These are phyloP conservation scores for Ogataea wickerhamii DNA, from an alignment of 805 yeast species.

Conservation along the genomic window DNA sequence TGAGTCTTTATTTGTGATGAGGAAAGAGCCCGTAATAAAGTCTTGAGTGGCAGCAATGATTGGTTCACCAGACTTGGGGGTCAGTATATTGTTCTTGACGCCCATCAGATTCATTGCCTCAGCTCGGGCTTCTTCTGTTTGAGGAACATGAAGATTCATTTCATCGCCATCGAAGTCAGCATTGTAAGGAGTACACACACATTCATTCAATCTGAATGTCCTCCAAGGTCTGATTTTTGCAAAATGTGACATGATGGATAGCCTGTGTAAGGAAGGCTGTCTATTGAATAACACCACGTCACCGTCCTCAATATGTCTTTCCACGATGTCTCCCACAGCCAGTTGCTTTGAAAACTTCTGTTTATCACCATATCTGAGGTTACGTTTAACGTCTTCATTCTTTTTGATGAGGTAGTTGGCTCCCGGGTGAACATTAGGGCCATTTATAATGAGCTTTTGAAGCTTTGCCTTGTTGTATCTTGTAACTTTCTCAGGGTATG, in stretches of 20 bases:
- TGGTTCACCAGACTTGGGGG: constrained; percentile 98
- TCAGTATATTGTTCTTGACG: constrained; percentile 87
- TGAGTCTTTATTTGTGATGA: constrained; percentile 89
- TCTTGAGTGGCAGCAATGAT: constrained; percentile 99
- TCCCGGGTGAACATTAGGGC: constrained; percentile 91
- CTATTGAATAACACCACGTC: constrained; percentile 94
- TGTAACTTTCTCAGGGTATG: constrained; percentile 94
- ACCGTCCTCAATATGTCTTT: constrained; percentile 95
- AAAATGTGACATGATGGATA: constrained; percentile 90
- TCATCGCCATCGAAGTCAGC: constrained; percentile 99
- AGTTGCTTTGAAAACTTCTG: constrained; percentile 70
- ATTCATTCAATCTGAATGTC: constrained; percentile 92
- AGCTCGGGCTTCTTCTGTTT: constrained; percentile 97
- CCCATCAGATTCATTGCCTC: constrained; percentile 99
- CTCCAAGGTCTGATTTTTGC: constrained; percentile 98
- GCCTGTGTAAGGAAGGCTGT: constrained; percentile 95
- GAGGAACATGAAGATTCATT: constrained; percentile 98
- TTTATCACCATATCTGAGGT: constrained; percentile 85
- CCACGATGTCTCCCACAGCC: constrained; percentile 88
- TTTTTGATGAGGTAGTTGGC: constrained; percentile 87
- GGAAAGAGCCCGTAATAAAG: constrained; percentile 93
- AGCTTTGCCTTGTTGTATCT: constrained; percentile 79
- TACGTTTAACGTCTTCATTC: constrained; percentile 82
- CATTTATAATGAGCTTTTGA: constrained; percentile 69
- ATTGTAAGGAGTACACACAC: constrained; percentile 98